Conservation (phyloP, 1,139 yeast species). For the Candida dubliniensis region DNA sequence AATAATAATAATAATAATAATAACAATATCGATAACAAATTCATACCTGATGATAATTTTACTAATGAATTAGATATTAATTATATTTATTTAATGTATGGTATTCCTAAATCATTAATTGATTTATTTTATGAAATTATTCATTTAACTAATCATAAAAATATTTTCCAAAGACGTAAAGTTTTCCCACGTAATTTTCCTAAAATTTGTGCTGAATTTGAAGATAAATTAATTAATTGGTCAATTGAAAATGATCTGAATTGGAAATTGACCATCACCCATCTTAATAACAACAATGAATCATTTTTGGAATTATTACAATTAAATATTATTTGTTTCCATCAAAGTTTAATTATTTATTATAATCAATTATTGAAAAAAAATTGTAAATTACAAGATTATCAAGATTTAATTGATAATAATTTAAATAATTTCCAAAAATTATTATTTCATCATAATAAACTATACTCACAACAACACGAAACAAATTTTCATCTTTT, state of each 20-base stretch:
- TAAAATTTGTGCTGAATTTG: slow-evolving; percentile 52
- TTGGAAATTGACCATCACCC: slow-evolving; percentile 33
- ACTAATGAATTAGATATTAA: slow-evolving; percentile 16
- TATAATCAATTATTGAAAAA: slow-evolving; percentile 44
- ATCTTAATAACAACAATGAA: slow-evolving; percentile 14
- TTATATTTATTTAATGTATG: slow-evolving; percentile 44
- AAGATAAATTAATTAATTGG: slow-evolving; percentile 51
- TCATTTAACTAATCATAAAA: slow-evolving; percentile 52
- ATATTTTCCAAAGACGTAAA: slow-evolving; percentile 43
- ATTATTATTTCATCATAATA: slow-evolving; percentile 18
- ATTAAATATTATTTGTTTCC: slow-evolving; percentile 40
- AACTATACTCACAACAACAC: slow-evolving; percentile 4
- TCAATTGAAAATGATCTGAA: slow-evolving; percentile 22
- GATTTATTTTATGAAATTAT: slow-evolving; percentile 47
- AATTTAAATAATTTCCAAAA: slow-evolving; percentile 33
- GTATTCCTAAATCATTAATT: slow-evolving; percentile 47
- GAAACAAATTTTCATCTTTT: neutral
- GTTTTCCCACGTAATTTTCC: slow-evolving; percentile 58
- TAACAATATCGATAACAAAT: neutral
- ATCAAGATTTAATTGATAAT: slow-evolving; percentile 34
- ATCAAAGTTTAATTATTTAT: slow-evolving; percentile 45
- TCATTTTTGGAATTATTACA: slow-evolving; percentile 39
- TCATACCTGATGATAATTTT: slow-evolving; percentile 9
- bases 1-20: too few species aligned
- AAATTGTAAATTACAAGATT: slow-evolving; percentile 29